Evolutionary conservation across 805 yeast genomes (phyloP), one percentile per base, ranked within the genome.

Genomic region (Cyberlindnera samutprakarnensis): DNA sequence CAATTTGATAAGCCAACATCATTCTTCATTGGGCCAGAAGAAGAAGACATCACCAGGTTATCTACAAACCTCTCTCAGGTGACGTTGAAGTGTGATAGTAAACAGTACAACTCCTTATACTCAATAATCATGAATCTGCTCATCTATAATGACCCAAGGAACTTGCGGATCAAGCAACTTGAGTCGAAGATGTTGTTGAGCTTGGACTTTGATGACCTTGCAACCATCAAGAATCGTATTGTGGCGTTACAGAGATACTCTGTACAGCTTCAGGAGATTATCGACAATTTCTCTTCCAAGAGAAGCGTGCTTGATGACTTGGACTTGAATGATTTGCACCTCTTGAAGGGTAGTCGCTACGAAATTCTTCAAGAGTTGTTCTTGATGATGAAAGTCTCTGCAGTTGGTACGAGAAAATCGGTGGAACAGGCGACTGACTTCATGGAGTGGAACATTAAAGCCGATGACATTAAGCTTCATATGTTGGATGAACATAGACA

Each of bases 401-500:
- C 57, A 18, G 33, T 56, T 2, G 58, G 61, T 13, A 49, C 59
- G 33, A 53, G 52, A 36, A 44, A 47, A 35, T 40, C 47, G 3
- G 30, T 39, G 2, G 49, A 46, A n/a, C 44, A 46, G 5, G 43
- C 52, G 4, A 52, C 48, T 10, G 66, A 64, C 32, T 62, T 59
- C 17, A 55, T 77, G 32, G 80, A 82, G 43, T 73, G 81, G 75
- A 56, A 67, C n/a, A 54, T 80, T 13, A 59, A 70, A 24, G 75
- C 88, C 0, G 87, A 79, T 42, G 79, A 80, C 38, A 64, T 86
- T 25, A 72, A 77, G 25, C 62, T 86, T 54, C 90, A 82, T 47
- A 61, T 88, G 51, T 59, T 86, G 36, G 75, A 73, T 35, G 72
- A 71, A 9, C 55, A 68, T 7, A 59, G 82, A 16, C 49, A 61